Evolutionary conservation across 2,329 filamentous ascomycete species (phyloP), one percentile per base, ranked within the genome.

Genomic region (Dothidotthia symphoricarpi): DNA sequence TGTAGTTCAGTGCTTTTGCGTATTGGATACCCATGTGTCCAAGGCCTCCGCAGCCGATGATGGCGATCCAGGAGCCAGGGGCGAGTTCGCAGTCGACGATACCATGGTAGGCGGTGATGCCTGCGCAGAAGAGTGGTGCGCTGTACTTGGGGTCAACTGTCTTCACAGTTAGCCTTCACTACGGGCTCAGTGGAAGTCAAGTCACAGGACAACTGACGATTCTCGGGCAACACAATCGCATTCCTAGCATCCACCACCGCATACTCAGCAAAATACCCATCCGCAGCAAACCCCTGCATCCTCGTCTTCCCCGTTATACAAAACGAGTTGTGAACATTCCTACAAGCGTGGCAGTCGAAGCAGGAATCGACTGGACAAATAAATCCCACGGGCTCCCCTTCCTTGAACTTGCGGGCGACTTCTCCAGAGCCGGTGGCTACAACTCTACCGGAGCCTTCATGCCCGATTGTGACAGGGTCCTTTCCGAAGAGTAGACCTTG

Each of bases 11-110:
- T 16, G 57, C 59, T 39, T 63, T 61, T 15, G 59, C 56, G 36
- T 64, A 61, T 34, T 60, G 57, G 26, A 62, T 52, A 13, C 59
- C 57, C 32, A 65, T 40, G 31, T 65, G 61, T 3, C 61, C 61
- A 11, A 65, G 45, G 3, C 61, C 61, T 28, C 59, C 57, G 30
- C 59, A 62, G 2, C 59, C 59, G 10, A 62, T 48, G 11, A 60
- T 39, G 2, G 56, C 57, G 28, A 62, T 41, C 59, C 59, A 62
- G 33, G 59, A 51, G 2, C 59, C 57, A 12, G 51, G 35, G 15
- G 58, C 33, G 7, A 61, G 47, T 28, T 51, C 46, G 36, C 57
- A 61, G 37, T 61, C 55, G 34, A 55, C 46, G 8, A 62, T 59
- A 5, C 56, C 49, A 31, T 62, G 57, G 28, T 47, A 62, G 12